Evolutionary conservation across 2,329 filamentous ascomycete species (phyloP).

Genomic region (Onygenales sp.): DNA sequence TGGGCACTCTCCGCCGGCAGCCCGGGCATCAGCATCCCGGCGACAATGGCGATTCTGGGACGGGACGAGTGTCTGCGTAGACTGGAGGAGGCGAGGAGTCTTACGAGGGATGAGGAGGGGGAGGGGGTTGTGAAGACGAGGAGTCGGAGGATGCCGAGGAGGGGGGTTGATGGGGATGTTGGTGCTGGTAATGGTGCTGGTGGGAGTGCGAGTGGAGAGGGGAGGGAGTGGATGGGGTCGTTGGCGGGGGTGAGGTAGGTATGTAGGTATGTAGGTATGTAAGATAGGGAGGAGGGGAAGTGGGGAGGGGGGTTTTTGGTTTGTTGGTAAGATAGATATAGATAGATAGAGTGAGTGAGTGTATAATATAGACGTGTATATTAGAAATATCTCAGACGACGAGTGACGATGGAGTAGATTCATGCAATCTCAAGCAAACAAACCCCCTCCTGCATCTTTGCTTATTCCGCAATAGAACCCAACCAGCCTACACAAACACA

Average conservation of each 20-base stretch:
- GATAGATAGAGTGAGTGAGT: neutral
- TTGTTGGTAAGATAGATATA: neutral
- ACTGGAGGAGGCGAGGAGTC: constrained; percentile 29
- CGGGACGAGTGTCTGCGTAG: constrained; percentile 40
- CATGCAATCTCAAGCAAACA: too few species aligned
- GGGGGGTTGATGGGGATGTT: neutral
- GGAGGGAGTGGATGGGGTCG: constrained; percentile 10
- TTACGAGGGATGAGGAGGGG: constrained; percentile 19
- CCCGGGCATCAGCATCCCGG: constrained; percentile 44
- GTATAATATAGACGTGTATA: neutral
- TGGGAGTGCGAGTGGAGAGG: neutral
- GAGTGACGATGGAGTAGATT: too few species aligned
- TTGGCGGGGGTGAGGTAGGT: constrained; percentile 1
- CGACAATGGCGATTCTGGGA: constrained; percentile 48
- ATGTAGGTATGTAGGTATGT: neutral
- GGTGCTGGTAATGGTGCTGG: neutral
- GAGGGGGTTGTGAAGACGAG: constrained; percentile 12
- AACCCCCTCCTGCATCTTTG: too few species aligned
- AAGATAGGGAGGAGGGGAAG: neutral
- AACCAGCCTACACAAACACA: too few species aligned
- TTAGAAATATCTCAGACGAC: neutral
- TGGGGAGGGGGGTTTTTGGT: neutral
- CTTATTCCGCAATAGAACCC: too few species aligned
- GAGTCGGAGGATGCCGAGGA: neutral
- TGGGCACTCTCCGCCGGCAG: constrained; percentile 46